Base-by-base conservation (phyloP, 495 filamentous ascomycete genomes). In the Sordaria brevicollis region DNA sequence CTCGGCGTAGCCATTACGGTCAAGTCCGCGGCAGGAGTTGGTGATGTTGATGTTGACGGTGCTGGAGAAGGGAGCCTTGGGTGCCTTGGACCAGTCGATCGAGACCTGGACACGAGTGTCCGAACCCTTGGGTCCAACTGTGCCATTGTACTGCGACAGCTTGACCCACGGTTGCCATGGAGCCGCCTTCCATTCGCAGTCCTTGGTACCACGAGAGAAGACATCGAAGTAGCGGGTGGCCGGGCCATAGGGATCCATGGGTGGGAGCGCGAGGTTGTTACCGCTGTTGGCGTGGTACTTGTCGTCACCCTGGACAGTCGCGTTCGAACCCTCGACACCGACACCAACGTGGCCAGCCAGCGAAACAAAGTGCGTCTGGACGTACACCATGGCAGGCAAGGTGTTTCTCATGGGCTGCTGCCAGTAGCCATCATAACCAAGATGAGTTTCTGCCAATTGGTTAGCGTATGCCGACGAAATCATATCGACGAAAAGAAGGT, bases 321-420 rank as follows among this genome's bases (percentile, higher is more conserved):
- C 89, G 73, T 90, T 91, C 69, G 79, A 83, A 10, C 84, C 87
- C 77, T 92, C 88, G 38, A 91, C 83, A 6, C 86, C 83, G 54
- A 93, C 82, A 35, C 90, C 90, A 34, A 92, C 83, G 43, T 88
- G 84, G 6, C 90, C 89, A 7, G 85, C 84, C 17, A 90, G 74
- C 4, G 86, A 84, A 9, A 82, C 83, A 67, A 88, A 87, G 4
- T 80, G 72, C 1, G 81, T 81, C 74, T 89, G 86, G 25, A 88
- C 85, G 73, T 86, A 88, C 8, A 83, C 71, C 74, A 91, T 81
- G n/a, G 82, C 79, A 3, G 89, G 89, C 29, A 89, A 81, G 2
- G 83, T 83, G 74, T 92, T 89, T 35, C 89, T 81, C 89, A 91
- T 92, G 4, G 89, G 86, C 74, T 91, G 89, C 74, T 92, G 89